These are phyloP conservation scores for Echinochloa phyllopogon DNA, from an alignment of 176 grass and related monocot genomes.

Conservation along the genomic window DNA sequence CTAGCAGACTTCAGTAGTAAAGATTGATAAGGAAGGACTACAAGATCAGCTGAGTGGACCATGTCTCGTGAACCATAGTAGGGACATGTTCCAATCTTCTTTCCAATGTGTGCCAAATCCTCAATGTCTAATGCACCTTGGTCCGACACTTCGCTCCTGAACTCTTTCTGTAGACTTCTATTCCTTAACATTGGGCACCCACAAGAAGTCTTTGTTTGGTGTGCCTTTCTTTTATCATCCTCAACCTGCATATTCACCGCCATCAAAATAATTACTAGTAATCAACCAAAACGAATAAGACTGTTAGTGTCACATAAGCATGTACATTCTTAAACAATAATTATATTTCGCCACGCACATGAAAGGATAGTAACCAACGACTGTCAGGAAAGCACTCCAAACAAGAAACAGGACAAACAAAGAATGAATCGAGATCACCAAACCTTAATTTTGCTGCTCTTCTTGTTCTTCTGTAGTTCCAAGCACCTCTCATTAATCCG, in stretches of 20 bases:
- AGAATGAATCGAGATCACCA: conserved; percentile 10
- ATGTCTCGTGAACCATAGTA: conserved; percentile 86
- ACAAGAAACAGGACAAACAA: not conserved
- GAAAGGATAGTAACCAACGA: not conserved
- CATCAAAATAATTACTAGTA: conserved; percentile 14
- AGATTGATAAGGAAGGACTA: conserved; percentile 93
- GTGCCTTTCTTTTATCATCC: conserved; percentile 51
- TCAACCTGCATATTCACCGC: conserved; percentile 49
- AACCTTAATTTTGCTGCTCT: conserved; percentile 74
- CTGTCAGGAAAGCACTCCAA: not conserved
- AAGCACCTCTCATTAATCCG: conserved; percentile 85
- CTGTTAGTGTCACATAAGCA: not conserved
- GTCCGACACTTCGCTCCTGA: conserved; percentile 62
- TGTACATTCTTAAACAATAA: not conserved
- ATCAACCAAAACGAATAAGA: not conserved
- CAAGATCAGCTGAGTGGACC: conserved; percentile 73
- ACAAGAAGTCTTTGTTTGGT: conserved; percentile 59
- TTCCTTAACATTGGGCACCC: conserved; percentile 86
- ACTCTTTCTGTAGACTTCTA: conserved; percentile 66
- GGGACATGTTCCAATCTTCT: conserved; percentile 80
- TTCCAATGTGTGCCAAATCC: conserved; percentile 79
- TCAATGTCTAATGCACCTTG: conserved; percentile 82
- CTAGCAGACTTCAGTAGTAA: conserved; percentile 82
- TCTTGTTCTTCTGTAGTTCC: conserved; percentile 88
- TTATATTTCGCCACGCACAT: not conserved